A percentile compares a stretch with the other conserved stretches of the same genome.
These are phyloP conservation scores for Sclerotinia trifoliorum DNA, from an alignment of 2,329 filamentous ascomycete genomes.

Conservation along the genomic window DNA sequence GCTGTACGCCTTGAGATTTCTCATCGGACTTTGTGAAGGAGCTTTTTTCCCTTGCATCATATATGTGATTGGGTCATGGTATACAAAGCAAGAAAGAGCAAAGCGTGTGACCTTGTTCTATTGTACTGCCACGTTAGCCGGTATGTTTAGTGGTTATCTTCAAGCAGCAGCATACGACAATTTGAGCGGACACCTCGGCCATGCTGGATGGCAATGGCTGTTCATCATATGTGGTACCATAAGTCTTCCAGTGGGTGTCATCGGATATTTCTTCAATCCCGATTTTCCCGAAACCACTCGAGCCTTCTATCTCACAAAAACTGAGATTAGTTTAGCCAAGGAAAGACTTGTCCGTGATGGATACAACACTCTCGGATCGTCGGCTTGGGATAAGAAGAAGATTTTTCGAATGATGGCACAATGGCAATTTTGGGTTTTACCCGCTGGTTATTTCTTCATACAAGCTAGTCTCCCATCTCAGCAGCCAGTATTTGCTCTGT, in stretches of 20 bases:
- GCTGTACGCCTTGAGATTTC: slow-evolving; percentile 46
- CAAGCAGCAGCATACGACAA: slow-evolving; percentile 45
- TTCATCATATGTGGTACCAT: slow-evolving; percentile 54
- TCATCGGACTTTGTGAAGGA: slow-evolving; percentile 43
- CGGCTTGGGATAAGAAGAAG: slow-evolving; percentile 32
- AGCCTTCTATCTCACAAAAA: slow-evolving; percentile 42
- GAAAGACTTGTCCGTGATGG: slow-evolving; percentile 28
- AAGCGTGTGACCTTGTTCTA: slow-evolving; percentile 57
- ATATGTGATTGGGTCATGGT: slow-evolving; percentile 49
- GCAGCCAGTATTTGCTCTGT: slow-evolving; percentile 32
- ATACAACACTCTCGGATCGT: slow-evolving; percentile 31
- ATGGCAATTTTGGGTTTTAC: slow-evolving; percentile 36
- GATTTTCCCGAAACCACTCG: slow-evolving; percentile 44
- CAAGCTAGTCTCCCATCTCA: slow-evolving; percentile 28
- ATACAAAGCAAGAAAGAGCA: slow-evolving; percentile 47
- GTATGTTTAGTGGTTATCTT: slow-evolving; percentile 47
- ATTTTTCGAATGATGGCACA: slow-evolving; percentile 32
- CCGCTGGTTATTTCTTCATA: slow-evolving; percentile 34
- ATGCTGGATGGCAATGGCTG: slow-evolving; percentile 47
- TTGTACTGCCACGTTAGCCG: slow-evolving; percentile 51
- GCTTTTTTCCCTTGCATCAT: slow-evolving; percentile 36
- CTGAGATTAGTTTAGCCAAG: slow-evolving; percentile 27
- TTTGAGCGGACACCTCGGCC: slow-evolving; percentile 42
- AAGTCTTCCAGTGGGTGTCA: slow-evolving; percentile 53
- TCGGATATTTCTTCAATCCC: slow-evolving; percentile 49